phyloP scores from a whole-genome alignment of 1,139 yeast genomes.

The Komagataea norvegica region DNA sequence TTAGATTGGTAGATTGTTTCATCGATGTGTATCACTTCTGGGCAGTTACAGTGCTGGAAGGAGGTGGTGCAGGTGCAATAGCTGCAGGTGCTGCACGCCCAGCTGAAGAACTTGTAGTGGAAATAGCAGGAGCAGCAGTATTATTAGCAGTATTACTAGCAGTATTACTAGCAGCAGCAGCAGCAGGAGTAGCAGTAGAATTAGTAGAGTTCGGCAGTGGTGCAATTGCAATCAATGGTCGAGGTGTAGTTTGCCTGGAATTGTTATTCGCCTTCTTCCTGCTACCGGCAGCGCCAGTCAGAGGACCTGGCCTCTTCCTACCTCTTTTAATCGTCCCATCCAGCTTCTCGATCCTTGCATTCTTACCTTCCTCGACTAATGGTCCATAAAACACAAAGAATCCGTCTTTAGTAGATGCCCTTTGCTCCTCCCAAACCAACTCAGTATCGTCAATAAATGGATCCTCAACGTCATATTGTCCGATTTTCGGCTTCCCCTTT shows the following conservation, averaged over 20 bases:
- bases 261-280: constrained; percentile 13
- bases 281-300: constrained; percentile 11
- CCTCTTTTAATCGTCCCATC: constrained; percentile 38
- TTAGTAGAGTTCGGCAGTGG: constrained; percentile 2
- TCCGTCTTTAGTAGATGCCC: constrained; percentile 91
- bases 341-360: constrained; percentile 37
- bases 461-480: constrained; percentile 88
- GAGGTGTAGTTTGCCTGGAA: constrained; percentile 6
- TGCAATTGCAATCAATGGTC: constrained; percentile 4
- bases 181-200: neutral
- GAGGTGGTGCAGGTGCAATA: too few relatives aligned
- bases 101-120: too few relatives aligned
- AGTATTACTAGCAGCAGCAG: neutral
- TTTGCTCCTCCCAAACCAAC: constrained; percentile 86
- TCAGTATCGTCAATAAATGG: constrained; percentile 97
- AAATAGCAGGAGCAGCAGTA: too few relatives aligned
- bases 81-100: too few relatives aligned
- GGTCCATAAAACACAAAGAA: constrained; percentile 97
- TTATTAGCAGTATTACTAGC: too few relatives aligned
- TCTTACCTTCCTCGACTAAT: constrained; percentile 61
- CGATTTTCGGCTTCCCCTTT: constrained; percentile 65
- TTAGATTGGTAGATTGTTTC: too few relatives aligned
- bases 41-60: too few relatives aligned
- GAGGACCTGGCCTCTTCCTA: constrained; percentile 23
- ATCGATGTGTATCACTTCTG: too few relatives aligned